Percentiles rank a stretch among this genome's conserved stretches.
Conservation (phyloP, 495 filamentous ascomycete genomes). For the Talaromyces liani region DNA sequence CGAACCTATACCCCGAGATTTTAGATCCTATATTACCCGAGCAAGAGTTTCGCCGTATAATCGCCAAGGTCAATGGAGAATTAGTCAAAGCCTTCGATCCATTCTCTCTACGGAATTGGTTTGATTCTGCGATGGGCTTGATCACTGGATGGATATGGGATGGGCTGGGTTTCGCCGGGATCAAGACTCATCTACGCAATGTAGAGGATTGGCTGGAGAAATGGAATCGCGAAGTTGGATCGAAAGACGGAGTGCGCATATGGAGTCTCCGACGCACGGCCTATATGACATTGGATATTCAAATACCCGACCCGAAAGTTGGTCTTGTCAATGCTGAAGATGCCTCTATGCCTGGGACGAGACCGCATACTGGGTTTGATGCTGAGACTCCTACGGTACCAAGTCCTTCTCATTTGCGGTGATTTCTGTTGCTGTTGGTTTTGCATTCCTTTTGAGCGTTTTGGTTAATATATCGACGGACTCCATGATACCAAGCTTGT, state of each 20-base stretch:
- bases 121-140: constrained; percentile 70
- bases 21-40: constrained; percentile 77
- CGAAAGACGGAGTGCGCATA: constrained; percentile 55
- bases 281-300: constrained; percentile 83
- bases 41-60: constrained; percentile 71
- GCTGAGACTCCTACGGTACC: not conserved
- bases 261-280: constrained; percentile 73
- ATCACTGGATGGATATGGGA: constrained; percentile 92
- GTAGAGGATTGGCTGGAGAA: constrained; percentile 73
- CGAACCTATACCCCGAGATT: constrained; percentile 92
- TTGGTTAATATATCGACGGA: constrained; percentile 10
- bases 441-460: constrained; percentile 11
- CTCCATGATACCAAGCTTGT: constrained; percentile 24
- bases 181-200: constrained; percentile 57
- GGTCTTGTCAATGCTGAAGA: constrained; percentile 39
- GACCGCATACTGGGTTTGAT: constrained; percentile 27
- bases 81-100: constrained; percentile 69
- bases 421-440: constrained; percentile 5
- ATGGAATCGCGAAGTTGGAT: constrained; percentile 64
- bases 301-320: constrained; percentile 75
- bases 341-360: constrained; percentile 29
- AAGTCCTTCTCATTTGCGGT: not conserved
- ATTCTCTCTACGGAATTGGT: constrained; percentile 57
- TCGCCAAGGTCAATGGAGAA: constrained; percentile 68
- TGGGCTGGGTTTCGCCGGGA: constrained; percentile 65